Conservation (phyloP, 1,284 basidiomycete genomes). For the Ustilago crameri region DNA sequence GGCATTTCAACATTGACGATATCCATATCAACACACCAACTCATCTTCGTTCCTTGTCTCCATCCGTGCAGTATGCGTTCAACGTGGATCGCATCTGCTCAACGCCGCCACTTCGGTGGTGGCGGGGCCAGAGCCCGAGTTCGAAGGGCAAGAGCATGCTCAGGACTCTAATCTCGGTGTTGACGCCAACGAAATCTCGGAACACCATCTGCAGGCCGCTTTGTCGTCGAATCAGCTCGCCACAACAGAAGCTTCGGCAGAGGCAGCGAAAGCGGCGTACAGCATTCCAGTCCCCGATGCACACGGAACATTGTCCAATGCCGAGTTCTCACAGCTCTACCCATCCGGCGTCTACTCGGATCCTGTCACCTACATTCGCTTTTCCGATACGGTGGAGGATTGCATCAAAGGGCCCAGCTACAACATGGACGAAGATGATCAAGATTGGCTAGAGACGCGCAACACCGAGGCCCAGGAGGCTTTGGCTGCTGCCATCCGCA, state of each 20-base stretch:
- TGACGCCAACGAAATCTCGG: constrained; percentile 61
- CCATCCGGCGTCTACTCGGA: constrained; percentile 64
- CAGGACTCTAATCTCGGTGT: constrained; percentile 64
- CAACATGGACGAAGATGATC: constrained; percentile 95
- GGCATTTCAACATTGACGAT: background rate
- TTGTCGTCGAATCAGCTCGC: constrained; percentile 65
- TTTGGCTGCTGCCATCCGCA: constrained; percentile 80
- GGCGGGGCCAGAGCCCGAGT: constrained; percentile 57
- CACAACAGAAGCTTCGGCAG: constrained; percentile 34
- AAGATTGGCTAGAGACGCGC: constrained; percentile 90
- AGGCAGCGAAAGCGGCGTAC: constrained; percentile 53
- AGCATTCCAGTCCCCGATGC: constrained; percentile 67
- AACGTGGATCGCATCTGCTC: constrained; percentile 56
- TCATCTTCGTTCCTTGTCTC: background rate
- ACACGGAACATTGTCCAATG: constrained; percentile 52
- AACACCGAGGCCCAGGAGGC: constrained; percentile 89
- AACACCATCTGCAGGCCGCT: constrained; percentile 67
- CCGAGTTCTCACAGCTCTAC: constrained; percentile 58
- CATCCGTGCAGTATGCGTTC: constrained; percentile 51
- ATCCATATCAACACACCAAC: constrained; percentile 1
- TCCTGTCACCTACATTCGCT: constrained; percentile 78
- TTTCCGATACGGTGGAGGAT: constrained; percentile 90
- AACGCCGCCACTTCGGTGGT: constrained; percentile 59
- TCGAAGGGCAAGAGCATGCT: constrained; percentile 59
- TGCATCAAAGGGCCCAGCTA: constrained; percentile 77